These are phyloP conservation scores for Pterothamnion heteromorphum DNA, from an alignment of 31 red algal genomes.

Conservation along the genomic window DNA sequence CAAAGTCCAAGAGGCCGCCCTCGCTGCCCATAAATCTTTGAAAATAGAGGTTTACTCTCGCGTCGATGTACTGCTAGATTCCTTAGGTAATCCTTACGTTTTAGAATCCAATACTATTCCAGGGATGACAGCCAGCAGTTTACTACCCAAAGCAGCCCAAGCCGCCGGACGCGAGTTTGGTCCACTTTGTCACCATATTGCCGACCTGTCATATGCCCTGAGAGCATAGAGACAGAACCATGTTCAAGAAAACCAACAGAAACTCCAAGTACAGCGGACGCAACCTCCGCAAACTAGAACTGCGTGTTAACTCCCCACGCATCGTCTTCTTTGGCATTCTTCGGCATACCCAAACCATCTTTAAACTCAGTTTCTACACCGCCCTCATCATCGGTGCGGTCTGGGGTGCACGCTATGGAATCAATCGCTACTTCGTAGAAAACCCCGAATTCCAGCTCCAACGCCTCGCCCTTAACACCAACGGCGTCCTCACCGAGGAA, in stretches of 20 bases:
- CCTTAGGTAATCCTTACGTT: background rate
- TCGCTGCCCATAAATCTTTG: background rate
- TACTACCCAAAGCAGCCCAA: background rate
- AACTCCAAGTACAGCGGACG: background rate
- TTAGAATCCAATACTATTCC: background rate
- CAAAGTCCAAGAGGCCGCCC: background rate
- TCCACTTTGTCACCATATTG: background rate
- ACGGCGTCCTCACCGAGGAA: too few species aligned
- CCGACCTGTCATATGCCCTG: background rate
- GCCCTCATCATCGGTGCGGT: too few species aligned
- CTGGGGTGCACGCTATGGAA: too few species aligned
- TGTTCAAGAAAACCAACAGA: background rate
- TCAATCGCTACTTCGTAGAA: too few species aligned
- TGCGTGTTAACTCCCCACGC: background rate
- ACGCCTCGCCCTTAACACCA: too few species aligned
- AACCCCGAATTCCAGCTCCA: too few species aligned
- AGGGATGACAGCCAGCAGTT: background rate
- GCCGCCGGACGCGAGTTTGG: background rate
- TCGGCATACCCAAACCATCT: too few species aligned
- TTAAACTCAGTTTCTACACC: too few species aligned
- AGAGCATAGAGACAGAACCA: too few species aligned
- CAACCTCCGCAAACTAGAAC: background rate
- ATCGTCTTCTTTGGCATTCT: background rate
- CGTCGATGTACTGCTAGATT: background rate
- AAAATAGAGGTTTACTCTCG: background rate